phyloP scores from a whole-genome alignment of 208 protist genomes.

The Acanthamoeba pearcei region DNA sequence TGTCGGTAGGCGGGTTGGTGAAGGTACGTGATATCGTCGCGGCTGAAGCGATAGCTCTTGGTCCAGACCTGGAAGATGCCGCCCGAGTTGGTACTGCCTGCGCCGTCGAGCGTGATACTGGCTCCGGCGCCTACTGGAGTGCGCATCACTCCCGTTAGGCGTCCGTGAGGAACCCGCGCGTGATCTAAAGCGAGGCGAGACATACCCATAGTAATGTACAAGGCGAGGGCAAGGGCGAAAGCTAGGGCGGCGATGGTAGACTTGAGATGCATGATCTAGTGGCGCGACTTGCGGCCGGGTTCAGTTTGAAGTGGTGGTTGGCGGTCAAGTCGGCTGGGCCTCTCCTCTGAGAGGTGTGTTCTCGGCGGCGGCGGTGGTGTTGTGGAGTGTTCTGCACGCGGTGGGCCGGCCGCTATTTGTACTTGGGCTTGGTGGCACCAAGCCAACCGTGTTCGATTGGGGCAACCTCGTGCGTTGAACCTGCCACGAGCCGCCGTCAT shows the following conservation, averaged over 20 bases:
- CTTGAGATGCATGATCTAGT: background rate
- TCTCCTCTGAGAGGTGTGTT: background rate
- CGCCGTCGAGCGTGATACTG: background rate
- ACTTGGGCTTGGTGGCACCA: background rate
- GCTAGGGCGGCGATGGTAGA: no score
- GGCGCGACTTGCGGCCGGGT: no score
- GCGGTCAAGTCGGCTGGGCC: no score
- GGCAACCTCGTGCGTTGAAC: no score
- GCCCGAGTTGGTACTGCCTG: slow-evolving; percentile 16
- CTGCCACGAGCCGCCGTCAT: no score
- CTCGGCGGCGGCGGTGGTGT: background rate
- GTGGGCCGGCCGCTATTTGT: background rate
- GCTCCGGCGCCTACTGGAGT: background rate
- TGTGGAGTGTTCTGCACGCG: background rate
- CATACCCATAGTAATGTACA: no score
- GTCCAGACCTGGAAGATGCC: background rate
- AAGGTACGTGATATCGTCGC: slow-evolving; percentile 24
- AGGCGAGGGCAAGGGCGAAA: no score
- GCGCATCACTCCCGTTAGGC: background rate
- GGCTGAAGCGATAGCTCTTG: background rate
- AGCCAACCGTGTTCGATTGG: background rate
- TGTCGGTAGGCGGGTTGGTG: background rate
- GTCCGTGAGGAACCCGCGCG: background rate
- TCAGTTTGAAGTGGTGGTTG: background rate
- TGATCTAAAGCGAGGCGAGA: no score